Conservation (phyloP, 805 yeast genomes). For the Suhomyces sp. region DNA sequence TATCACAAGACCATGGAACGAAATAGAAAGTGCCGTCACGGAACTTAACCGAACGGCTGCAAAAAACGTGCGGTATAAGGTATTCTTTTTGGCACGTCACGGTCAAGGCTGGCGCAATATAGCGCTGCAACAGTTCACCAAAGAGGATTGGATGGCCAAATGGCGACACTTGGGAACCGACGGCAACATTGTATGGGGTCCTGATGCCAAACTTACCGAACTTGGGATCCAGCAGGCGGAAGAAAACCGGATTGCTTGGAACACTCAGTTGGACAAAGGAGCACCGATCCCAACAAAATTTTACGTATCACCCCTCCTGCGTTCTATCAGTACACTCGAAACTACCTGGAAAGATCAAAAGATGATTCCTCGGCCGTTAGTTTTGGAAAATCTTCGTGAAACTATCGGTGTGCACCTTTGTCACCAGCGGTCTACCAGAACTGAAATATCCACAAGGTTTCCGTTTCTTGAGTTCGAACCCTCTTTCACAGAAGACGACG, state of each 20-base stretch:
- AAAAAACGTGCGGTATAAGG: conserved; percentile 18
- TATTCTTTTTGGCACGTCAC: conserved; percentile 25
- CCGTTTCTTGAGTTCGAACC: conserved; percentile 19
- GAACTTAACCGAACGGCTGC: conserved; percentile 15
- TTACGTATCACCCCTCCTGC: conserved; percentile 27
- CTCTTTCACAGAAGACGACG: conserved; percentile 21
- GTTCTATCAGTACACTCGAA: conserved; percentile 22
- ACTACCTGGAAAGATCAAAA: conserved; percentile 21
- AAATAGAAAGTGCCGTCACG: conserved; percentile 13
- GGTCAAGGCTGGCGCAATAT: conserved; percentile 30
- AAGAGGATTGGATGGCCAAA: conserved; percentile 21
- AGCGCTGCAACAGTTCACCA: conserved; percentile 21
- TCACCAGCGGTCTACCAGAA: conserved; percentile 20
- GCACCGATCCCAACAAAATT: conserved; percentile 25
- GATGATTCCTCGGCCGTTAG: conserved; percentile 15
- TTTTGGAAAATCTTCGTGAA: conserved; percentile 23
- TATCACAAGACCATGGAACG: conserved; percentile 17
- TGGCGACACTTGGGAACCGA: conserved; percentile 25
- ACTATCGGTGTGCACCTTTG: conserved; percentile 27
- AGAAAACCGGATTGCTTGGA: conserved; percentile 23
- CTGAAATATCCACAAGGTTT: conserved; percentile 15
- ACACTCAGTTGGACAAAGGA: conserved; percentile 16
- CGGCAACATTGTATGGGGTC: conserved; percentile 25
- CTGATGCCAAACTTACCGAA: conserved; percentile 26
- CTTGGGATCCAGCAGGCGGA: conserved; percentile 24